Percentiles rank a stretch among this genome's conserved stretches.
Conservation (phyloP, 306 rosid species). For the Acacia acuminata region DNA sequence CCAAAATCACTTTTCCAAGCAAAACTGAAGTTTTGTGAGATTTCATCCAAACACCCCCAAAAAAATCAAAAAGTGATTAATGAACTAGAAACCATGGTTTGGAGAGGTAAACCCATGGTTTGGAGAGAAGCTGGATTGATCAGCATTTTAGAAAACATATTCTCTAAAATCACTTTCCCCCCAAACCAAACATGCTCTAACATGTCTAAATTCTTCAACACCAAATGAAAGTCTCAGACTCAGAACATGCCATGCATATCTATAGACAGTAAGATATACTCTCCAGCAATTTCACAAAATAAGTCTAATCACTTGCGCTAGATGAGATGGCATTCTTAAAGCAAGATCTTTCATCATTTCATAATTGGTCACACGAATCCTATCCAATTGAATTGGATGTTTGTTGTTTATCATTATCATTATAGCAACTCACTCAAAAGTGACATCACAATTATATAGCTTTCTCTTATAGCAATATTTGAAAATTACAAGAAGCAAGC, state of each 20-base stretch:
- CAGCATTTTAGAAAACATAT: not conserved
- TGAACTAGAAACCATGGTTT: too few relatives aligned
- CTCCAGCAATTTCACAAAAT: conserved; percentile 22
- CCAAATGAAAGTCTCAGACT: conserved; percentile 1
- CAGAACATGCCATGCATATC: not conserved
- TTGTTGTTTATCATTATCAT: conserved; percentile 19
- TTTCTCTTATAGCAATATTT: conserved; percentile 15
- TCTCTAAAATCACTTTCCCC: not conserved
- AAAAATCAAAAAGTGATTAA: too few relatives aligned
- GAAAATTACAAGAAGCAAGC: conserved; percentile 24
- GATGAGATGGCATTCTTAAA: conserved; percentile 19
- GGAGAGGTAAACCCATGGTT: not conserved
- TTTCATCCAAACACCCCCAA: not conserved
- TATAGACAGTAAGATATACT: conserved; percentile 8
- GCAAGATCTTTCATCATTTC: conserved; percentile 7
- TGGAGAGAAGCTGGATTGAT: not conserved
- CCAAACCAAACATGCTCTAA: not conserved
- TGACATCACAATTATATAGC: conserved; percentile 5
- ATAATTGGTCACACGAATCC: conserved; percentile 14
- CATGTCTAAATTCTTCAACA: conserved; percentile 27
- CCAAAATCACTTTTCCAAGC: not conserved
- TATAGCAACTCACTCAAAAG: conserved; percentile 14
- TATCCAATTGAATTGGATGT: conserved; percentile 27
- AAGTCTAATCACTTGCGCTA: not conserved
- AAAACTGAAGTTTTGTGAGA: not conserved